Evolutionary conservation across 2,329 filamentous ascomycete species (phyloP), one percentile per base, ranked within the genome.

Genomic region (Malbranchea cinnamomea): DNA sequence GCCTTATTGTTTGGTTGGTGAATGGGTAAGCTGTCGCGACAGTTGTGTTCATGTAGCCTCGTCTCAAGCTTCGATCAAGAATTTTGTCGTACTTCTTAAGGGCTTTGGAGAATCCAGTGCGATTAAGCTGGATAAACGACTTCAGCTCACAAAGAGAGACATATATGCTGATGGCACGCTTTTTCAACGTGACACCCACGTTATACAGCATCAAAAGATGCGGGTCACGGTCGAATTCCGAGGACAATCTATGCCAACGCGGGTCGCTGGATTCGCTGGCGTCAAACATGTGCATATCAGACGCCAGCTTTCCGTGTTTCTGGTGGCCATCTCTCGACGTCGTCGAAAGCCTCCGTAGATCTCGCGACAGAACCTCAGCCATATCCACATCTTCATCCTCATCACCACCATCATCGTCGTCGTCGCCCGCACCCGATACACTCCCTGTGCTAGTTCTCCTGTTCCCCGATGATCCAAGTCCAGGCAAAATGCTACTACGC

Each of bases 21-120:
- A 98, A 98, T 1, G 84, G 78, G 44, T 89, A 81, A 1, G 85
- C 79, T 1, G 74, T 64, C 34, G 80, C 72, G 31, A 98, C 83
- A 20, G 70, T 65, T 18, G 71, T 60, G 33, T 71, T 67, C 54
- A 94, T 73, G 52, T 93, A 98, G 26, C 67, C 62, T 9, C 70
- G 62, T 41, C 87, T 84, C 32, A 95, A 63, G 43, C 76, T 76
- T 40, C 77, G 76, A 53, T 94, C 78, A 34, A 93, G 60, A 34
- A 80, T 95, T 63, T 98, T 98, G 65, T 98, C 89, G 48, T 89
- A 98, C 56, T 98, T 98, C 60, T 98, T 98, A 42, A 95, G 60
- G 1, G 92, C 85, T 57, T 98, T 98, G 47, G 77, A 73, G 58
- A 98, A 98, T 8, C 89, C 89, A 0, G 89, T 98, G 57, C 80